Base-by-base conservation (phyloP, 352 stramenopile genomes). In the Achlya hypogyna region DNA sequence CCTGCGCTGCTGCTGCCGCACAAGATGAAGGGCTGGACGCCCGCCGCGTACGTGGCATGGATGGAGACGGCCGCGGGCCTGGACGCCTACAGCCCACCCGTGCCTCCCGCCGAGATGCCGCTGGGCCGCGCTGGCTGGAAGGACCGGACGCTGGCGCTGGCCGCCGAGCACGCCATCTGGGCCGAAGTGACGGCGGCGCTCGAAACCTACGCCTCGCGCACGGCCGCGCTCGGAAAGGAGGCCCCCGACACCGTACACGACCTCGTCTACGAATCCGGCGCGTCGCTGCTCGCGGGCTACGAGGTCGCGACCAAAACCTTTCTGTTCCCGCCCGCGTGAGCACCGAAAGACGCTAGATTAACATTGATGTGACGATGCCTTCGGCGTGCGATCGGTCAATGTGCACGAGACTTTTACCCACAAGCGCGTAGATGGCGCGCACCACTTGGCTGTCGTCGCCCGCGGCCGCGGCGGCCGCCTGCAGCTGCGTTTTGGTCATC, bases 251-350 rank as follows among this genome's bases (percentile, higher is more conserved):
- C 81, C 6, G 77, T 92, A 45, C 93, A 88, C 60, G 81, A 91
- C 5, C 65, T 90, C 23, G 60, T 95, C 27, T 77, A 88, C 47
- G 84, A 91, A 49, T 88, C 80, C 0, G 86, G 79, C 45, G 71
- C 80, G 29, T 88, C 89, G n/a, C 67, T 95, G 60, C 72, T 95
- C 28, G 86, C 86, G 59, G 84, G 84, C 12, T 95, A 93, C 65
- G 84, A 93, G 70, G 69, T 91, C 34, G 74, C 73, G 1, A 67
- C 47, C 12, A 67, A 67, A 22, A 45, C 60, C n/a, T 67, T 59
- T 23, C 32, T 67, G 40, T 67, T 51, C 43, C 60, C 60, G 54
- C 8, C 42, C 16, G 14, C 54, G 8, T 34, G 20, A 49, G 31
- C 6, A 49, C 47, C 6, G 28, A 6, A 14, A 34, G n/a, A 5